Percentiles rank a stretch among this genome's conserved stretches.
These are phyloP conservation scores for Inga leiocalycina DNA, from an alignment of 306 rosid species.

Conservation along the genomic window DNA sequence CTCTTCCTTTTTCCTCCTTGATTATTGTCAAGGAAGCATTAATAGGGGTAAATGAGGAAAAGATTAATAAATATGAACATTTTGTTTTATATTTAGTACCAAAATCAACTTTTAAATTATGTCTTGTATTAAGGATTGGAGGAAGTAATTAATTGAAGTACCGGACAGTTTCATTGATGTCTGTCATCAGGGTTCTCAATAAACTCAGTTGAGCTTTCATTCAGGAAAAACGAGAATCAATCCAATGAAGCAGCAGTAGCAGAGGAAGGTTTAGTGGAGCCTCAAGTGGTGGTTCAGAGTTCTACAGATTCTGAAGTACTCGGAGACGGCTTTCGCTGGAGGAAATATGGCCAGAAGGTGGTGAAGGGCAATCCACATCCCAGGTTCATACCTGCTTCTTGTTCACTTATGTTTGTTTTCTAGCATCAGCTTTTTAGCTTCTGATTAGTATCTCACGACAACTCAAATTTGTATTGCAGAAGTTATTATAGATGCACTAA, in stretches of 20 bases:
- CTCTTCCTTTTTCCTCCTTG: too few species aligned
- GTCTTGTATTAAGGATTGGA: too few species aligned
- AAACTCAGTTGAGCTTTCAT: constrained; percentile 16
- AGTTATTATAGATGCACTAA: constrained; percentile 92
- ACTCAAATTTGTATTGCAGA: constrained; percentile 48
- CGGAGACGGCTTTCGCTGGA: constrained; percentile 93
- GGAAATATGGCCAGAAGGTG: constrained; percentile 98
- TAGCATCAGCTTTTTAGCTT: neutral
- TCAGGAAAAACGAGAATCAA: constrained; percentile 70
- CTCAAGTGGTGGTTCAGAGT: constrained; percentile 62
- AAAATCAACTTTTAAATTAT: too few species aligned
- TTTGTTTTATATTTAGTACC: too few species aligned
- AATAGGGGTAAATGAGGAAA: too few species aligned
- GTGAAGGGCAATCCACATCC: constrained; percentile 93
- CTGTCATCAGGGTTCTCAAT: neutral
- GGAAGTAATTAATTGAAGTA: neutral
- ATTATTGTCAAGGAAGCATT: too few species aligned
- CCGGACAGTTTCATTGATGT: neutral
- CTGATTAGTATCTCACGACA: neutral
- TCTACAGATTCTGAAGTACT: constrained; percentile 60
- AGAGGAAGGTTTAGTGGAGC: constrained; percentile 62
- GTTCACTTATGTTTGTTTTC: neutral
- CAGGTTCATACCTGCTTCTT: constrained; percentile 47
- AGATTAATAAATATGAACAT: too few species aligned
- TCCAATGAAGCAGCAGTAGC: constrained; percentile 55